These are phyloP conservation scores for Leptographium procerum DNA, from an alignment of 2,329 filamentous ascomycete genomes.

Conservation along the genomic window DNA sequence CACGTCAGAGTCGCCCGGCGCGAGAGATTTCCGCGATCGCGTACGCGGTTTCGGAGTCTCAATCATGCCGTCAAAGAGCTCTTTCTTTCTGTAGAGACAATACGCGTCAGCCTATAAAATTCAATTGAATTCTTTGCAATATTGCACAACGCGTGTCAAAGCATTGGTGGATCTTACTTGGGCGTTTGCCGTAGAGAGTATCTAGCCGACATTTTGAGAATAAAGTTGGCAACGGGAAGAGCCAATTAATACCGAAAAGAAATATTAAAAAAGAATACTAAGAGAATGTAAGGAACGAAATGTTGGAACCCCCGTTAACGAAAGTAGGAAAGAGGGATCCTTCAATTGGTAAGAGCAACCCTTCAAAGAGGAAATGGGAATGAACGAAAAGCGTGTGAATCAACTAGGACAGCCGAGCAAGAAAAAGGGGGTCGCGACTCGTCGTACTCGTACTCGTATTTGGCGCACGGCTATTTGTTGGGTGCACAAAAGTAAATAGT, in stretches of 20 bases:
- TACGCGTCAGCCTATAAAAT: neutral
- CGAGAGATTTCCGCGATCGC: slow-evolving; percentile 36
- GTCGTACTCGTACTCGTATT: slow-evolving; percentile 4
- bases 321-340: neutral
- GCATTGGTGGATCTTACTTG: slow-evolving; percentile 14
- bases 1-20: slow-evolving; percentile 32
- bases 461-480: neutral
- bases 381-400: neutral
- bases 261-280: neutral
- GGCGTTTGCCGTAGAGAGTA: slow-evolving; percentile 23
- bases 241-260: neutral
- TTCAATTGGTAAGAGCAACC: neutral
- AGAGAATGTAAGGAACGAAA: neutral
- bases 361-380: neutral
- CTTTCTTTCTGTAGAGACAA: slow-evolving; percentile 38
- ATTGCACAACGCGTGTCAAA: neutral
- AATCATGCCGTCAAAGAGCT: slow-evolving; percentile 50
- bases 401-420: neutral
- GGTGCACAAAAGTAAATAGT: neutral
- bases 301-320: neutral
- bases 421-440: neutral
- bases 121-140: neutral
- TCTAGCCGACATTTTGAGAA: slow-evolving; percentile 17
- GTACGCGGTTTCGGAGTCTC: slow-evolving; percentile 41
- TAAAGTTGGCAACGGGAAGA: neutral